Conservation (phyloP, 78 protist genomes). For the Planoprotostelium fungivorum region DNA sequence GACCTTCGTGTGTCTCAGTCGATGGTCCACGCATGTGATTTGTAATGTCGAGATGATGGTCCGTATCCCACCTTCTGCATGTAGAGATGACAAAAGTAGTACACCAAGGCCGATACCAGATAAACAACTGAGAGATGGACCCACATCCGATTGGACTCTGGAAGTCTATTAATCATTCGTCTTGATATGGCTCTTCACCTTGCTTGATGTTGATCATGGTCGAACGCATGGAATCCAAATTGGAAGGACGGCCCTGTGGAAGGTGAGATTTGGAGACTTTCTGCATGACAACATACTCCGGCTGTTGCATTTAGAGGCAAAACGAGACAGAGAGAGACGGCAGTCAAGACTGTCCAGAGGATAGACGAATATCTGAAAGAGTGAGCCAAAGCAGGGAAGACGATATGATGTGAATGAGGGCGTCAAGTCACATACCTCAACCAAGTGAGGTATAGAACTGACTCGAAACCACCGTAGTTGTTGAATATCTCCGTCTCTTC, state of each 20-base stretch:
- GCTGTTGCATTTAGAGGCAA: not conserved
- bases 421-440: not conserved
- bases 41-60: no score
- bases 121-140: not conserved
- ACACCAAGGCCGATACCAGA: not conserved
- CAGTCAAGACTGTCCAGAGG: not conserved
- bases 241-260: not conserved
- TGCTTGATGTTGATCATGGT: not conserved
- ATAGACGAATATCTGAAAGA: not conserved
- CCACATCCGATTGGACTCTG: not conserved
- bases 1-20: not conserved
- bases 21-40: no score
- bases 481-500: not conserved
- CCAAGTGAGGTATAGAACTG: not conserved
- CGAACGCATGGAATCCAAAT: not conserved
- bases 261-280: not conserved
- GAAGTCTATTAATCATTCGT: not conserved
- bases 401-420: no score
- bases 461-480: not conserved
- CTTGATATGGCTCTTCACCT: not conserved
- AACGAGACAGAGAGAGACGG: not conserved
- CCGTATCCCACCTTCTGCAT: not conserved
- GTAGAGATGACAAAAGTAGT: no score
- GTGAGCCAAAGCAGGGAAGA: not conserved
- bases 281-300: not conserved